phyloP scores from a whole-genome alignment of 768 basidiomycete species.

The Naematelia encephala region DNA sequence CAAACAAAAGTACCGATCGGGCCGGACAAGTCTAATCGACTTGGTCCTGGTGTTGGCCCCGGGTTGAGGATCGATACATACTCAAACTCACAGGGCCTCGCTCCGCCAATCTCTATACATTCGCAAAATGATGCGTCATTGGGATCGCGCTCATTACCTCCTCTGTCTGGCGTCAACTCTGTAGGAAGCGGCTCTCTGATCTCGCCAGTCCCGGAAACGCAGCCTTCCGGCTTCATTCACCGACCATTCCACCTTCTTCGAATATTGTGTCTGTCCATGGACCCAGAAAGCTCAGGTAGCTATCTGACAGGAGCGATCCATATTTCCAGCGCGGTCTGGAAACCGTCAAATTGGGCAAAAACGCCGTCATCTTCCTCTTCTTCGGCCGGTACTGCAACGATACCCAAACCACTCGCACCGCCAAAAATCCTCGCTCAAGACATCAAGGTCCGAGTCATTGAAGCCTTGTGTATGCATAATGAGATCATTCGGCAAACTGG shows the following conservation, averaged over 20 bases:
- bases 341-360: conserved; percentile 11
- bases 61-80: no score
- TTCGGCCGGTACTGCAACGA: neutral
- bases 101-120: neutral
- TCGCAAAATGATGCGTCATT: neutral
- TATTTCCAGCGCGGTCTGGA: conserved; percentile 37
- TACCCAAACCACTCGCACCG: conserved; percentile 1
- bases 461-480: conserved; percentile 25
- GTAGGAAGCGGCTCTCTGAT: conserved; percentile 23
- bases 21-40: no score
- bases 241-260: conserved; percentile 43
- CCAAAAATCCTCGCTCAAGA: conserved; percentile 39
- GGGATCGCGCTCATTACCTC: conserved; percentile 14
- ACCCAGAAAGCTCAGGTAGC: conserved; percentile 23
- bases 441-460: conserved; percentile 30
- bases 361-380: neutral
- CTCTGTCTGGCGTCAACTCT: conserved; percentile 9
- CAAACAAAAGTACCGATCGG: no score
- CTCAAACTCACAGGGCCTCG: neutral
- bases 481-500: conserved; percentile 24
- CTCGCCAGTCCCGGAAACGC: conserved; percentile 40
- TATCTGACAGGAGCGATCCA: conserved; percentile 38
- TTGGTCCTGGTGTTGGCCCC: no score
- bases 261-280: conserved; percentile 30
- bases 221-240: conserved; percentile 26